Conservation (phyloP, 805 yeast species). For the Candida yuanshanica region DNA sequence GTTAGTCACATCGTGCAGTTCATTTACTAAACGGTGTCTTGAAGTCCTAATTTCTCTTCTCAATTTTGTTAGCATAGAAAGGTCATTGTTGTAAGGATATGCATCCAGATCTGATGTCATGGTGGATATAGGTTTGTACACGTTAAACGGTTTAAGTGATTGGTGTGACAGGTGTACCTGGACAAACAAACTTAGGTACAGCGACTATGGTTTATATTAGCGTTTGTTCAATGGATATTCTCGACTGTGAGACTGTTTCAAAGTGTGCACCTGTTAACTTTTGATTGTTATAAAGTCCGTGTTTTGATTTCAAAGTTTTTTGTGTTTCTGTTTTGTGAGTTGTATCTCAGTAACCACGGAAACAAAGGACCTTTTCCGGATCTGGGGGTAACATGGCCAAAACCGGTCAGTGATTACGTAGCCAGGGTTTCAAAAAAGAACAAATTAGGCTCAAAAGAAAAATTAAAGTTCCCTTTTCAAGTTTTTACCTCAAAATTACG, state of each 20-base stretch:
- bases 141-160: no score
- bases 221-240: no score
- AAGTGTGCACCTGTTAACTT: no score
- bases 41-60: background rate
- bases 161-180: background rate
- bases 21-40: background rate
- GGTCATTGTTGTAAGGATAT: constrained; percentile 11
- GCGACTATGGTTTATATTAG: no score
- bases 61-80: constrained; percentile 17
- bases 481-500: no score
- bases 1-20: constrained; percentile 1
- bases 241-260: no score
- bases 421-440: no score
- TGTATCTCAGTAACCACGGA: background rate
- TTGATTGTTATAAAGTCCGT: no score
- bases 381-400: background rate
- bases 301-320: background rate
- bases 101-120: background rate
- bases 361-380: background rate
- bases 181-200: no score
- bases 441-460: background rate
- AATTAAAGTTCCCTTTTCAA: background rate
- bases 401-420: background rate
- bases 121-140: no score
- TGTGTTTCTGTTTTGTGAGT: background rate